A percentile compares a stretch with the other conserved stretches of the same genome.
These are phyloP conservation scores for Penicillium verrucosum DNA, from an alignment of 2,329 filamentous ascomycete species.

Conservation along the genomic window DNA sequence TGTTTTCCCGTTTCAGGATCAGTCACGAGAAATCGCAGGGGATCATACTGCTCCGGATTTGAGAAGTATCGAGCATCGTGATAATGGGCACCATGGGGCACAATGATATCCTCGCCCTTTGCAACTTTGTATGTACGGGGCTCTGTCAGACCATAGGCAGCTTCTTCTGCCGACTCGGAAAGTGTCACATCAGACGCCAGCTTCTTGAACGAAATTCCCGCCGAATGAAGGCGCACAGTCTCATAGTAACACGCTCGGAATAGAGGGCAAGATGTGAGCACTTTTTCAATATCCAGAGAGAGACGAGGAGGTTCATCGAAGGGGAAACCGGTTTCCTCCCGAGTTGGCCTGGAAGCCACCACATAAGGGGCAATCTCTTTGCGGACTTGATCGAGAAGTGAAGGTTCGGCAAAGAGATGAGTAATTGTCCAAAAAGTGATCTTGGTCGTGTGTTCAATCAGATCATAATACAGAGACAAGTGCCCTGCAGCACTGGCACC, in stretches of 20 bases:
- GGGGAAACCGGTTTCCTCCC: slow-evolving; percentile 39
- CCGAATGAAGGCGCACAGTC: slow-evolving; percentile 44
- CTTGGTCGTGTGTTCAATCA: slow-evolving; percentile 52
- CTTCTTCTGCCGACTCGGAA: slow-evolving; percentile 40
- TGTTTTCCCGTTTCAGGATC: slow-evolving; percentile 36
- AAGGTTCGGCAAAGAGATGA: slow-evolving; percentile 44
- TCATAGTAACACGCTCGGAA: slow-evolving; percentile 49
- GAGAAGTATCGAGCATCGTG: slow-evolving; percentile 41
- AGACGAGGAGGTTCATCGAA: slow-evolving; percentile 45
- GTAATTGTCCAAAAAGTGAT: slow-evolving; percentile 53
- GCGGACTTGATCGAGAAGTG: slow-evolving; percentile 43
- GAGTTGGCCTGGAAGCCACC: slow-evolving; percentile 36
- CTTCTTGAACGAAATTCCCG: slow-evolving; percentile 43
- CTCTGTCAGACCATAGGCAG: slow-evolving; percentile 24
- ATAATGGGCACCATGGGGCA: slow-evolving; percentile 47
- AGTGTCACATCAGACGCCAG: slow-evolving; percentile 40
- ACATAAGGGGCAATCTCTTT: slow-evolving; percentile 47
- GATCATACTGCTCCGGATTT: slow-evolving; percentile 44
- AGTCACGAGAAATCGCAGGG: slow-evolving; percentile 47
- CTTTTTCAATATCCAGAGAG: slow-evolving; percentile 39
- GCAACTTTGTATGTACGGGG: slow-evolving; percentile 41
- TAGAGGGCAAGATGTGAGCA: slow-evolving; percentile 46
- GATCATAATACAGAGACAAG: slow-evolving; percentile 54
- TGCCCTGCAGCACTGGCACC: slow-evolving; percentile 42
- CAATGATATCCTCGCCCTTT: slow-evolving; percentile 43